Evolutionary conservation across 192 early-diverging fungal species (phyloP).

Genomic region (Jimgerdemannia flammicorona): DNA sequence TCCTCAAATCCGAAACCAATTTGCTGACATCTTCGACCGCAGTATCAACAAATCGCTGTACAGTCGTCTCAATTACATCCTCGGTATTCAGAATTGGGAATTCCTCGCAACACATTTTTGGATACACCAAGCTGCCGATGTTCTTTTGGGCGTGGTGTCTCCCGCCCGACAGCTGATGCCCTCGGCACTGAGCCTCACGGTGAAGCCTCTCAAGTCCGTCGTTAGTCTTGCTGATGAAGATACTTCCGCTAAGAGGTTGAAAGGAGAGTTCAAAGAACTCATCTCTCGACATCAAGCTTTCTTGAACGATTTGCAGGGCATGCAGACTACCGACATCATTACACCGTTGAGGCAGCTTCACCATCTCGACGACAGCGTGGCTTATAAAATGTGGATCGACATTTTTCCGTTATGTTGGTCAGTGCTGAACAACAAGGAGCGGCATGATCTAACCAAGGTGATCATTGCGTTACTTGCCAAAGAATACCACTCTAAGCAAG

Average conservation of each 20-base stretch:
- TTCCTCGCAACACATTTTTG: slow-evolving; percentile 81
- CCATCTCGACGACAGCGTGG: slow-evolving; percentile 60
- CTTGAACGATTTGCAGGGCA: slow-evolving; percentile 46
- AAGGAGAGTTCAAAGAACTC: slow-evolving; percentile 35
- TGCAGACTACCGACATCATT: slow-evolving; percentile 48
- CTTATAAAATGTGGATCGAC: slow-evolving; percentile 76
- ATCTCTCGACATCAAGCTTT: slow-evolving; percentile 60
- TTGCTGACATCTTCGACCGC: slow-evolving; percentile 77
- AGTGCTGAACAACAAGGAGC: slow-evolving; percentile 63
- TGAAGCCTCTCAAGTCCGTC: slow-evolving; percentile 37
- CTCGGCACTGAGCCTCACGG: slow-evolving; percentile 38
- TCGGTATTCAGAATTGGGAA: slow-evolving; percentile 96
- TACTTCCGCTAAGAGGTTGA: neutral
- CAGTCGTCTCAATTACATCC: slow-evolving; percentile 80
- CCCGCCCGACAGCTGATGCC: slow-evolving; percentile 30
- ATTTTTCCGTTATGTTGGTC: slow-evolving; percentile 88
- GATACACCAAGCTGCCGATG: slow-evolving; percentile 88
- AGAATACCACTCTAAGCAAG: slow-evolving; percentile 86
- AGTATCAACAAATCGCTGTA: slow-evolving; percentile 69
- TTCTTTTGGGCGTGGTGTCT: slow-evolving; percentile 71
- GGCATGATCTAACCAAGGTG: slow-evolving; percentile 80
- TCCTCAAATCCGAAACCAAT: slow-evolving; percentile 73
- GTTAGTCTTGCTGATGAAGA: slow-evolving; percentile 10
- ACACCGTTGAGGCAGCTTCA: slow-evolving; percentile 60
- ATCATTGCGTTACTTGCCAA: slow-evolving; percentile 84